These are phyloP conservation scores for Cryptococcus sp. DNA, from an alignment of 1,284 basidiomycete species.

Conservation along the genomic window DNA sequence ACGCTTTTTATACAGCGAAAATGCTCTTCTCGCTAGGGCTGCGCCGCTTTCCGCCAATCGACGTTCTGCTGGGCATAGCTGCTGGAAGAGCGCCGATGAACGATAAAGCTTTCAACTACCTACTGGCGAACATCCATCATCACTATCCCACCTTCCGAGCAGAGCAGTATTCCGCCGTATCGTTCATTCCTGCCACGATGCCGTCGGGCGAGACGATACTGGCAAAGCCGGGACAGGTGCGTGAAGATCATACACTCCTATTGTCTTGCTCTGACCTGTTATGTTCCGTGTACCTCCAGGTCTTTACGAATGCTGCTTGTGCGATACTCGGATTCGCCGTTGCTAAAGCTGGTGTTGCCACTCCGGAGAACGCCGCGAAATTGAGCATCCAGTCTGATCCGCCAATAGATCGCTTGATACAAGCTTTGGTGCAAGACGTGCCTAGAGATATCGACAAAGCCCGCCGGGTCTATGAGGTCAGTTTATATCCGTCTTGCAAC, in stretches of 20 bases:
- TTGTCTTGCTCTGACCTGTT: background rate
- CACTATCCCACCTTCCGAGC: conserved; percentile 67
- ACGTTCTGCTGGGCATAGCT: conserved; percentile 68
- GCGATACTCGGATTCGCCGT: conserved; percentile 71
- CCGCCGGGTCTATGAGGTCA: conserved; percentile 66
- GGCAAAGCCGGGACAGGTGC: conserved; percentile 69
- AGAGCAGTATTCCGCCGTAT: conserved; percentile 60
- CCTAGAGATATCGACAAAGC: conserved; percentile 65
- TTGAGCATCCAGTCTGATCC: conserved; percentile 77
- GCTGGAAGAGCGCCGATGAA: conserved; percentile 53
- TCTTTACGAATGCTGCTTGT: conserved; percentile 72
- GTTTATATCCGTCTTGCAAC: conserved; percentile 5
- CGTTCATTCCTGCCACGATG: conserved; percentile 78
- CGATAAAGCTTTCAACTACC: conserved; percentile 69
- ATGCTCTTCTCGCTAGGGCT: conserved; percentile 81
- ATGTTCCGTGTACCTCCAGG: conserved; percentile 55
- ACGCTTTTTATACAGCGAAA: conserved; percentile 62
- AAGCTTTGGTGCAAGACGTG: conserved; percentile 64
- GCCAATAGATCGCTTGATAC: conserved; percentile 64
- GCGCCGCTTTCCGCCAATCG: conserved; percentile 68
- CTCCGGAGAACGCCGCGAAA: conserved; percentile 67
- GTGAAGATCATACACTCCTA: conserved; percentile 7
- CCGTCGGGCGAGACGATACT: conserved; percentile 59
- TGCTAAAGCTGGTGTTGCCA: conserved; percentile 60
- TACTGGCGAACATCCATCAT: conserved; percentile 67